These are phyloP conservation scores for Globisporangium uncinulatum DNA, from an alignment of 352 stramenopile genomes.

Conservation along the genomic window DNA sequence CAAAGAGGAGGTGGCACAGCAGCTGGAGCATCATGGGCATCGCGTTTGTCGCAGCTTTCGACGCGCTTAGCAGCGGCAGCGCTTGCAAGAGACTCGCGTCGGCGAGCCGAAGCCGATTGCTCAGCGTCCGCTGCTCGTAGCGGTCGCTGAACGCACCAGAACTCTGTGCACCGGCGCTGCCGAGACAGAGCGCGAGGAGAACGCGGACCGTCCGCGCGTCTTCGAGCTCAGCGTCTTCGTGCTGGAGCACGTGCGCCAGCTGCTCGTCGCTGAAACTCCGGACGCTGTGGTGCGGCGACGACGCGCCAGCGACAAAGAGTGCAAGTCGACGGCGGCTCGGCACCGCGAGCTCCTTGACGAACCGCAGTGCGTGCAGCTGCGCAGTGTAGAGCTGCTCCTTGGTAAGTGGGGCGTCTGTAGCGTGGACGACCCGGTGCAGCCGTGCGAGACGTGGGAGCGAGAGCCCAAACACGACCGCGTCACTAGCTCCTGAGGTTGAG, in stretches of 20 bases:
- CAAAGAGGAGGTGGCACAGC: constrained; percentile 76
- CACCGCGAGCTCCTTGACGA: constrained; percentile 51
- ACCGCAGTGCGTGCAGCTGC: constrained; percentile 51
- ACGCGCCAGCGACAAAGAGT: constrained; percentile 49
- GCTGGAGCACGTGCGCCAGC: constrained; percentile 50
- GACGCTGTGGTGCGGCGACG: constrained; percentile 60
- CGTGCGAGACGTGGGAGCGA: constrained; percentile 43
- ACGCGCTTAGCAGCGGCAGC: constrained; percentile 36
- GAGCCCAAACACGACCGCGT: constrained; percentile 29
- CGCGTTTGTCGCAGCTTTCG: constrained; percentile 47
- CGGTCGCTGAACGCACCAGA: constrained; percentile 26
- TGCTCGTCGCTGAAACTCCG: constrained; percentile 71
- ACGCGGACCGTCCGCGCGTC: constrained; percentile 25
- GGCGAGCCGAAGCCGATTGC: constrained; percentile 40
- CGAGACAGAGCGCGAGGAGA: constrained; percentile 52
- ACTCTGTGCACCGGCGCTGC: constrained; percentile 46
- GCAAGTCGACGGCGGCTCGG: constrained; percentile 30
- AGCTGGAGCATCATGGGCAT: constrained; percentile 64
- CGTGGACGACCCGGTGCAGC: constrained; percentile 33
- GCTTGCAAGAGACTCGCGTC: constrained; percentile 60
- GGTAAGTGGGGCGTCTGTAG: constrained; percentile 27
- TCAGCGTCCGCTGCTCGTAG: constrained; percentile 33
- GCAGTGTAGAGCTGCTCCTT: constrained; percentile 50
- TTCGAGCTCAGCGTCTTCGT: constrained; percentile 46
- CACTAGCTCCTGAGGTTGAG: too few relatives aligned